Evolutionary conservation across 2,329 filamentous ascomycete species (phyloP).

Genomic region (Aspergillus aculeatus): DNA sequence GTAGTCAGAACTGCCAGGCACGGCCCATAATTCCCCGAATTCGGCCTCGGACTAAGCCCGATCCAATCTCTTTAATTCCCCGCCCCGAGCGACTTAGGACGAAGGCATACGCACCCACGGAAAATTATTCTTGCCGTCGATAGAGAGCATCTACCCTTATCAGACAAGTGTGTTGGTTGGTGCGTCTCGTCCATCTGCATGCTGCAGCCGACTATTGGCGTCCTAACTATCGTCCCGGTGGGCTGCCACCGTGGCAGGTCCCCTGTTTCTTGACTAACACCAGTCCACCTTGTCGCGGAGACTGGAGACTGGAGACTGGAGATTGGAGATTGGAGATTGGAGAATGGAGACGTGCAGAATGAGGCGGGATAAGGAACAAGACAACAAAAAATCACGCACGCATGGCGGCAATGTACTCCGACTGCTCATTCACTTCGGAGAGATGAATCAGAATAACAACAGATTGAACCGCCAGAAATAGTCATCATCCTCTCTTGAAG

Average conservation of each 20-base stretch:
- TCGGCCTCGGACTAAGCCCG: slow-evolving; percentile 4
- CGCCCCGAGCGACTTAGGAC: background rate
- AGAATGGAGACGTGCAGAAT: background rate
- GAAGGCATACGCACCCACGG: background rate
- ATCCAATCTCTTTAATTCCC: background rate
- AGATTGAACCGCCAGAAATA: background rate
- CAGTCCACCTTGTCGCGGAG: background rate
- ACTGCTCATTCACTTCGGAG: background rate
- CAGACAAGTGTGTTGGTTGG: background rate
- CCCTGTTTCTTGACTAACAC: background rate
- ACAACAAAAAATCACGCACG: background rate
- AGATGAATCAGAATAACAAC: background rate
- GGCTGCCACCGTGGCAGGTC: background rate
- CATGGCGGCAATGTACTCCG: background rate
- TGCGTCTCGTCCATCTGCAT: background rate
- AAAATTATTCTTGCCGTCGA: background rate
- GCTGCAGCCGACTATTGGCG: background rate
- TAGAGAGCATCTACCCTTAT: background rate
- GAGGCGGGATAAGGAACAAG: background rate
- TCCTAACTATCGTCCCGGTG: background rate
- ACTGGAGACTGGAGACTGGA: background rate
- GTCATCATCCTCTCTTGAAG: background rate
- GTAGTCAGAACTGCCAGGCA: background rate
- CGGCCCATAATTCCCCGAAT: slow-evolving; percentile 4
- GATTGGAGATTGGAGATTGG: background rate